A percentile compares a stretch with the other conserved stretches of the same genome.
Evolutionary conservation across 2,329 filamentous ascomycete species (phyloP).

Genomic region (Paecilomyces sp.): DNA sequence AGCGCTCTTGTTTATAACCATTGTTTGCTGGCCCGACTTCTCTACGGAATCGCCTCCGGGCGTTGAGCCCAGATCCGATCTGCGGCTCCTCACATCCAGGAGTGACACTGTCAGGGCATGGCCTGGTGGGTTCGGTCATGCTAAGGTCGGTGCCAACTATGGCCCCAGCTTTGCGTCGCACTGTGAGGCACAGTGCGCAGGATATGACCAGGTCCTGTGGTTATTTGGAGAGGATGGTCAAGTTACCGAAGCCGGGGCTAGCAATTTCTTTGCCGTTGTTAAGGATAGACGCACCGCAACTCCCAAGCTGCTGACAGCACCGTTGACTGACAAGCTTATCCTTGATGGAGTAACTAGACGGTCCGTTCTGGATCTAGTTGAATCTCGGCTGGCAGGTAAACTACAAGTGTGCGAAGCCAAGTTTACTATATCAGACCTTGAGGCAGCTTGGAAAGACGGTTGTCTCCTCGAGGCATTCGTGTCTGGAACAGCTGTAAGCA

Average conservation of each 20-base stretch:
- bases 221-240: constrained; percentile 69
- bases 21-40: constrained; percentile 37
- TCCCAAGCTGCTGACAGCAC: constrained; percentile 71
- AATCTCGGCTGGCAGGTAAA: constrained; percentile 50
- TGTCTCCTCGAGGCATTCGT: constrained; percentile 79
- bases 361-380: constrained; percentile 67
- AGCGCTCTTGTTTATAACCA: constrained; percentile 83
- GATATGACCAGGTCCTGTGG: constrained; percentile 92
- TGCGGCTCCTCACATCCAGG: constrained; percentile 64
- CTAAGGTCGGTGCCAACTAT: constrained; percentile 92
- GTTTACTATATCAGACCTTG: constrained; percentile 73
- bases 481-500: constrained; percentile 75
- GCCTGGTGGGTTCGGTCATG: constrained; percentile 87
- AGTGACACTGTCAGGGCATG: constrained; percentile 84
- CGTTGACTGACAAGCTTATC: constrained; percentile 74
- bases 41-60: no score
- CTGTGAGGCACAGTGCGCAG: constrained; percentile 61
- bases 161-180: constrained; percentile 76
- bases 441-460: constrained; percentile 65
- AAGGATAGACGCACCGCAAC: constrained; percentile 57
- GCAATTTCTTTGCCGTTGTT: constrained; percentile 86
- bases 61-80: no score
- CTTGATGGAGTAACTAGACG: constrained; percentile 82
- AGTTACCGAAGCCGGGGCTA: constrained; percentile 86
- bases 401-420: constrained; percentile 76